Percentiles rank a stretch among this genome's conserved stretches.
Conservation (phyloP, 768 basidiomycete genomes). For the Royoungia palumana region DNA sequence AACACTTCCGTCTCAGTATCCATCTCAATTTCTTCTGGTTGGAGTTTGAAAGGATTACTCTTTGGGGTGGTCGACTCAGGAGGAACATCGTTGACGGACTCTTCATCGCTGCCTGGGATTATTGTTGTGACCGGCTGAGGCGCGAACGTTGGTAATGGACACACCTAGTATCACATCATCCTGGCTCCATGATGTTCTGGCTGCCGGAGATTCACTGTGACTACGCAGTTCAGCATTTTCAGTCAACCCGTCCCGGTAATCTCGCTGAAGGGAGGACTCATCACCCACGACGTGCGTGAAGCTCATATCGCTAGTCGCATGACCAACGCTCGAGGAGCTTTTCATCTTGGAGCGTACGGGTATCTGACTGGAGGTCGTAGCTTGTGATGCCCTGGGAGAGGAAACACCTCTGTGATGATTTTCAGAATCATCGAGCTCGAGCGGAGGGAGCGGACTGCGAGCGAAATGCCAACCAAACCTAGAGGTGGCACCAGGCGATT, state of each 20-base stretch:
- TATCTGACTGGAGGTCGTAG: constrained; percentile 37
- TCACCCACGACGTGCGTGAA: constrained; percentile 23
- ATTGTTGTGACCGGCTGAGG: background rate
- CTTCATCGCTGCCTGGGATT: constrained; percentile 39
- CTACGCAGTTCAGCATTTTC: constrained; percentile 28
- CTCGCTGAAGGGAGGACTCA: constrained; percentile 22
- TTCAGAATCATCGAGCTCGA: constrained; percentile 34
- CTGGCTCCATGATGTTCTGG: constrained; percentile 8
- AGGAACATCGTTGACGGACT: constrained; percentile 21
- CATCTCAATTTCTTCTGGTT: constrained; percentile 17
- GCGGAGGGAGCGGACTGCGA: constrained; percentile 37
- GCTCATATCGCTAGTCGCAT: constrained; percentile 19
- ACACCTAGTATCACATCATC: constrained; percentile 21
- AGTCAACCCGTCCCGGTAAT: constrained; percentile 26
- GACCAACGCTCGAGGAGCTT: constrained; percentile 15
- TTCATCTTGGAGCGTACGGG: constrained; percentile 43
- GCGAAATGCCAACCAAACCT: constrained; percentile 42
- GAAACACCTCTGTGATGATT: constrained; percentile 15
- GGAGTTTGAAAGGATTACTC: constrained; percentile 13
- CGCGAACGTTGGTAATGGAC: background rate
- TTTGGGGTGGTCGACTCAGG: constrained; percentile 28
- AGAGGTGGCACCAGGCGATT: constrained; percentile 23
- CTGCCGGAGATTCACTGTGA: constrained; percentile 20
- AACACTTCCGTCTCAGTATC: constrained; percentile 30
- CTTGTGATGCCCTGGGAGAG: constrained; percentile 27